phyloP scores from a whole-genome alignment of 306 rosid species.

The Inga leiocalycina region DNA sequence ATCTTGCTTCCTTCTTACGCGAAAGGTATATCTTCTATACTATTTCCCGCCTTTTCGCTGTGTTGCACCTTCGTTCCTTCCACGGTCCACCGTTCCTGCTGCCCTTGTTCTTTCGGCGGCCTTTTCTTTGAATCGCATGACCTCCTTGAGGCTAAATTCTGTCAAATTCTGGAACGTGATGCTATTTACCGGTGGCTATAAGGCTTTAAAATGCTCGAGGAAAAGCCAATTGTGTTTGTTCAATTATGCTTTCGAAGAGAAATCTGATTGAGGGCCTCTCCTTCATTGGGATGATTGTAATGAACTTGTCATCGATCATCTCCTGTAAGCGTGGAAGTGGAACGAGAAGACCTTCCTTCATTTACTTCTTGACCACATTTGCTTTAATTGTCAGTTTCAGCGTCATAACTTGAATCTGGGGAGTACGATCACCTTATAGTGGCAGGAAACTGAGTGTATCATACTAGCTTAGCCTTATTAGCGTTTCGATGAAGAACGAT shows the following conservation, averaged over 20 bases:
- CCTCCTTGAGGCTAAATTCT: neutral
- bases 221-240: neutral
- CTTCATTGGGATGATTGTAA: neutral
- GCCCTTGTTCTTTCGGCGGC: conserved; percentile 3
- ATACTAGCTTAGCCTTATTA: neutral
- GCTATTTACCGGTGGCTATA: neutral
- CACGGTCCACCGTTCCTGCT: neutral
- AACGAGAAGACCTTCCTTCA: neutral
- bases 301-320: neutral
- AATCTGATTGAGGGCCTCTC: neutral
- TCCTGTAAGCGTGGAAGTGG: neutral
- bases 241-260: neutral
- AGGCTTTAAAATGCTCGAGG: neutral
- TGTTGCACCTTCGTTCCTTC: neutral
- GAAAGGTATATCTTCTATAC: neutral
- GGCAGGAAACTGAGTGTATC: neutral
- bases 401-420: neutral
- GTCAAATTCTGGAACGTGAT: neutral
- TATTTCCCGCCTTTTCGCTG: neutral
- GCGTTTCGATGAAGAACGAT: conserved; percentile 16
- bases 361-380: neutral
- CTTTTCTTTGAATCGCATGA: neutral
- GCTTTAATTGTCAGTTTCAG: neutral
- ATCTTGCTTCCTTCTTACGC: neutral
- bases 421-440: neutral